Evolutionary conservation across 495 filamentous ascomycete genomes (phyloP), one percentile per base, ranked within the genome.

Genomic region (Aspergillus cristatus): DNA sequence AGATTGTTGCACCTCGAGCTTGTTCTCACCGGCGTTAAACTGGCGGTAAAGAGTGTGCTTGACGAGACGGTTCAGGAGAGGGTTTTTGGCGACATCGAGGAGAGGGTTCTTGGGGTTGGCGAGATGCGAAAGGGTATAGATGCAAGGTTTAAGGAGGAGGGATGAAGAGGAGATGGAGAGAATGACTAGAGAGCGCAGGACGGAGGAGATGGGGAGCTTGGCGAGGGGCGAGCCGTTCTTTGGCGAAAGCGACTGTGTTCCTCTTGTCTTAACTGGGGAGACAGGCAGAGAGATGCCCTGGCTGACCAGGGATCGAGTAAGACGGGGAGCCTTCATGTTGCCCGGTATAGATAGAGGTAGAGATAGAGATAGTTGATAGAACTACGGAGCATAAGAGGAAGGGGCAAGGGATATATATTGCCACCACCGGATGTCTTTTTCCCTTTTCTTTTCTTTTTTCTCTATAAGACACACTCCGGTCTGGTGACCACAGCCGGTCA

Each of bases 81-180:
- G 66, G 46, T 71, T 71, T 32, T 60, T 64, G 41, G 64, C 57
- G 6, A 68, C 62, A 42, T 68, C 64, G 34, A 65, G 52, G 15
- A 70, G 17, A 1, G 76, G 63, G 13, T 58, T 76, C 30, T 72
- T 75, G 14, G 82, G 79, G 46, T 86, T 65, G 10, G 86, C 82
- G 46, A 93, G 68, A n/a, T 65, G 51, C 3, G 74, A 76, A 43
- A 93, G 80, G 13, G 81, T 59, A 31, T 69, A 68, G 18, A 89
- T 74, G 29, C 79, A 88, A 18, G 81, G 78, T 20, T 68, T 67
- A 16, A 95, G 71, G 5, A 94, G 72, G 14, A 81, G 41, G 0
- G 78, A 72, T 1, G 85, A 90, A 7, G 84, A 86, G 0, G 89
- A 94, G 38, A 95, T 69, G 14, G 77, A 77, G 11, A 84, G 82